phyloP scores from a whole-genome alignment of 306 rosid genomes.

The Luffa aegyptiaca region DNA sequence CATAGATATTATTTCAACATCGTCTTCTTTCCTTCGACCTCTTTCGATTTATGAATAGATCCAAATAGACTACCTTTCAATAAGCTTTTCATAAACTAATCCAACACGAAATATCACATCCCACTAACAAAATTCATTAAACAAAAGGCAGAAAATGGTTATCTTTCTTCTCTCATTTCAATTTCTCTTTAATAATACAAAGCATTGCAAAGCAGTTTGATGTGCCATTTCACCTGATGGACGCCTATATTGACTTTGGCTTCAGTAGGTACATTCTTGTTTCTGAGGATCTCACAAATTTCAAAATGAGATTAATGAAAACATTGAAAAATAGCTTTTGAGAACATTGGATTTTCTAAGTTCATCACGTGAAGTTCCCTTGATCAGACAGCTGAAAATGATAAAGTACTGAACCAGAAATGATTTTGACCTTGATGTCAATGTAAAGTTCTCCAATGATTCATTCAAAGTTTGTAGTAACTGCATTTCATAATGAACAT shows the following conservation, averaged over 20 bases:
- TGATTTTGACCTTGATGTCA: not conserved
- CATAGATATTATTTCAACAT: not conserved
- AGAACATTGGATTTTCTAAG: not conserved
- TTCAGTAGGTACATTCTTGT: not conserved
- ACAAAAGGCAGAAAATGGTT: not conserved
- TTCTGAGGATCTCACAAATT: not conserved
- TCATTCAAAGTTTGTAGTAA: not conserved
- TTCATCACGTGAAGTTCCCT: not conserved
- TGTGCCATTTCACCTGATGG: constrained; percentile 11
- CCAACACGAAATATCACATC: not conserved
- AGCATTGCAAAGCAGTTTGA: not conserved
- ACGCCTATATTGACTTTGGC: not conserved
- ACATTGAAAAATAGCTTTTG: not conserved
- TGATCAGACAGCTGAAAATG: not conserved
- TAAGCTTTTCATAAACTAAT: not conserved
- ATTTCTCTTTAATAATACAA: not conserved
- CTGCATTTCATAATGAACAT: not conserved
- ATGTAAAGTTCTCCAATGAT: not conserved
- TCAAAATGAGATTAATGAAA: not conserved
- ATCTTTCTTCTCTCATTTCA: not conserved
- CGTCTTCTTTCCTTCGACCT: not conserved
- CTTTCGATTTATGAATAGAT: not conserved
- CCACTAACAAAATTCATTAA: not conserved
- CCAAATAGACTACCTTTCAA: not conserved
- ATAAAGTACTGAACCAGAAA: not conserved